Conservation (phyloP, 2,329 filamentous ascomycete genomes). For the Thielaviopsis euricoi region DNA sequence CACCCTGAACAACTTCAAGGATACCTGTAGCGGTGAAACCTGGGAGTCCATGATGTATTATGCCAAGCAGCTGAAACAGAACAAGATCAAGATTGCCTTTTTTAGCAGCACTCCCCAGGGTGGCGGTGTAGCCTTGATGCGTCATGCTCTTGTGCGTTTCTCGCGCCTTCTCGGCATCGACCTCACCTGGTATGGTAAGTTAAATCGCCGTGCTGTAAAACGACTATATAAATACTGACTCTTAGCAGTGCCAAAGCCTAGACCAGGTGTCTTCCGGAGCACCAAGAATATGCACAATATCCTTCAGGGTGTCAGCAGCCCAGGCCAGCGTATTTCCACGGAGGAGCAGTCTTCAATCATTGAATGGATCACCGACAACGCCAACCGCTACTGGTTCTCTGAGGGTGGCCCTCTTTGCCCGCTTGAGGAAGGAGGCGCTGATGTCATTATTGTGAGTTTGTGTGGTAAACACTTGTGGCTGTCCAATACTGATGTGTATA, state of each 20-base stretch:
- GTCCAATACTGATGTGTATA: conserved; percentile 14
- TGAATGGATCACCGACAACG: conserved; percentile 59
- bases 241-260: conserved; percentile 54
- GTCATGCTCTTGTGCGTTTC: conserved; percentile 61
- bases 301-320: conserved; percentile 58
- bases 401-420: conserved; percentile 49
- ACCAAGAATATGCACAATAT: conserved; percentile 86
- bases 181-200: conserved; percentile 52
- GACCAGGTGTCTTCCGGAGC: conserved; percentile 63
- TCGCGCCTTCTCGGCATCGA: conserved; percentile 50
- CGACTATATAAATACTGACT: background rate
- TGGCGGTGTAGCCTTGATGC: conserved; percentile 70
- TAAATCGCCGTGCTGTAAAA: background rate
- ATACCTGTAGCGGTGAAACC: conserved; percentile 42
- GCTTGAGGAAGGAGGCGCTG: conserved; percentile 52
- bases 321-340: conserved; percentile 44
- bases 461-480: background rate
- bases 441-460: conserved; percentile 47
- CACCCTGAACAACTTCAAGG: conserved; percentile 38
- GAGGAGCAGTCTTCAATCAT: conserved; percentile 47
- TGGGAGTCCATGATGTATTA: conserved; percentile 51
- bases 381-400: conserved; percentile 56
- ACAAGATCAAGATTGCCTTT: conserved; percentile 55
- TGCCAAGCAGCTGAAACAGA: conserved; percentile 42
- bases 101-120: conserved; percentile 70